phyloP scores from a whole-genome alignment of 2,329 filamentous ascomycete genomes.

The Hymenotorrendiella dingleyae region DNA sequence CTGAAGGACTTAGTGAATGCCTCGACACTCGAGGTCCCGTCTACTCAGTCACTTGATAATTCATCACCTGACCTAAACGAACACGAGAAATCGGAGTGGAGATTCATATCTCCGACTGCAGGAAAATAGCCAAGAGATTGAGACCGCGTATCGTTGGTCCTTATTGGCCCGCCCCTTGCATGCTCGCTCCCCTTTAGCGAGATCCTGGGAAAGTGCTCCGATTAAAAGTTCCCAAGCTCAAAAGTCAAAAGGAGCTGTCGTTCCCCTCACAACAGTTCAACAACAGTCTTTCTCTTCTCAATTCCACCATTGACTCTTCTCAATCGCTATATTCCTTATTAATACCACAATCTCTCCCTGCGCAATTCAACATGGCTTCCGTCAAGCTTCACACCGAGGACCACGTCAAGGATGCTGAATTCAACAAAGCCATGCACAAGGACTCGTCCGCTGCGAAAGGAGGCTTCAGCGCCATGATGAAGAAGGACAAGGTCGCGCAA shows the following conservation, averaged over 20 bases:
- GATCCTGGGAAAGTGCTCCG: not conserved
- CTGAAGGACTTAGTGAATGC: too few species aligned
- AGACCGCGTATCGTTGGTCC: too few species aligned
- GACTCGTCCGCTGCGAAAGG: constrained; percentile 61
- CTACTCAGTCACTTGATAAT: too few species aligned
- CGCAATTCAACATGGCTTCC: constrained; percentile 25
- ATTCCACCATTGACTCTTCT: not conserved
- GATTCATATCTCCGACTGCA: not conserved
- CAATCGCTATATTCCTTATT: constrained; percentile 4
- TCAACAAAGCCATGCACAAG: constrained; percentile 83
- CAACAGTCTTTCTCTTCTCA: not conserved
- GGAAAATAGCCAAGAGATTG: not conserved
- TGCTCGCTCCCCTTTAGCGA: not conserved
- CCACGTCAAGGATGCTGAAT: constrained; percentile 78
- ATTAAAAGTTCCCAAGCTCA: not conserved
- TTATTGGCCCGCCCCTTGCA: not conserved
- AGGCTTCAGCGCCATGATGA: constrained; percentile 77
- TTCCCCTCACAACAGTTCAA: too few species aligned
- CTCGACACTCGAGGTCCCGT: too few species aligned
- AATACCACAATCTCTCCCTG: constrained; percentile 3
- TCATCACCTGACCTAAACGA: constrained; percentile 1
- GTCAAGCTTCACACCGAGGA: constrained; percentile 69
- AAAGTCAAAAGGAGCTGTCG: not conserved
- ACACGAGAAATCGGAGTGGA: not conserved
- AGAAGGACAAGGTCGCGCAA: constrained; percentile 74